A percentile compares a stretch with the other conserved stretches of the same genome.
Evolutionary conservation across 2,329 filamentous ascomycete species (phyloP).

Genomic region (Byssochlamys sp.): DNA sequence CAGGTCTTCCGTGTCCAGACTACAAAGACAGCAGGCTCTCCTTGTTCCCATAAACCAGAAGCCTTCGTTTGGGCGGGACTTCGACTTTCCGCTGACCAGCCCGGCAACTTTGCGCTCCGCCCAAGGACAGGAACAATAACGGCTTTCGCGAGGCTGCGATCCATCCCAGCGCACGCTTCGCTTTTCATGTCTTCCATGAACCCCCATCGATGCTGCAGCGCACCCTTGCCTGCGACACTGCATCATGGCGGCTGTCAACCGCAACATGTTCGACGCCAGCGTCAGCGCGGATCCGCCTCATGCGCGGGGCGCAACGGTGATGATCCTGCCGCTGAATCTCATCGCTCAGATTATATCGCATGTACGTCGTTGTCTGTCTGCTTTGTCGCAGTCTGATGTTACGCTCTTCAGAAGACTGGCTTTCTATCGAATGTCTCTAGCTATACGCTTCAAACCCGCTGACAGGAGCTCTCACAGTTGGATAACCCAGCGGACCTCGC

Average conservation of each 20-base stretch:
- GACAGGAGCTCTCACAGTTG: conserved; percentile 32
- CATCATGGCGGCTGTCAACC: conserved; percentile 34
- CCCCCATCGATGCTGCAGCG: conserved; percentile 19
- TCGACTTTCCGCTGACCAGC: background rate
- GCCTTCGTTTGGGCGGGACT: background rate
- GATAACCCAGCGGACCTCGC: conserved; percentile 51
- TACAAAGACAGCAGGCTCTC: background rate
- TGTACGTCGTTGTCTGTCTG: conserved; percentile 26
- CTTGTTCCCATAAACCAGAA: no score
- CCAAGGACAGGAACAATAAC: background rate
- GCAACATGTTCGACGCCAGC: conserved; percentile 33
- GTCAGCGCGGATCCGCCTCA: conserved; percentile 21
- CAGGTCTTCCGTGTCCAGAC: background rate
- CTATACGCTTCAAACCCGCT: background rate
- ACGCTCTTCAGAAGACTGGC: background rate
- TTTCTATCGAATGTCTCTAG: background rate
- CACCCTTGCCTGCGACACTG: conserved; percentile 17
- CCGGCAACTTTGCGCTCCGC: background rate
- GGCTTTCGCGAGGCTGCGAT: background rate
- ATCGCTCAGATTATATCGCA: conserved; percentile 49
- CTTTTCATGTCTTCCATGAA: background rate
- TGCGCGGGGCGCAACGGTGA: conserved; percentile 18
- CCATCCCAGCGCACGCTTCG: background rate
- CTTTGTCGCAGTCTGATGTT: background rate
- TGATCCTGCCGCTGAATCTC: conserved; percentile 47